These are phyloP conservation scores for Dictyostelium intermedium DNA, from an alignment of 78 protist genomes.

Conservation along the genomic window DNA sequence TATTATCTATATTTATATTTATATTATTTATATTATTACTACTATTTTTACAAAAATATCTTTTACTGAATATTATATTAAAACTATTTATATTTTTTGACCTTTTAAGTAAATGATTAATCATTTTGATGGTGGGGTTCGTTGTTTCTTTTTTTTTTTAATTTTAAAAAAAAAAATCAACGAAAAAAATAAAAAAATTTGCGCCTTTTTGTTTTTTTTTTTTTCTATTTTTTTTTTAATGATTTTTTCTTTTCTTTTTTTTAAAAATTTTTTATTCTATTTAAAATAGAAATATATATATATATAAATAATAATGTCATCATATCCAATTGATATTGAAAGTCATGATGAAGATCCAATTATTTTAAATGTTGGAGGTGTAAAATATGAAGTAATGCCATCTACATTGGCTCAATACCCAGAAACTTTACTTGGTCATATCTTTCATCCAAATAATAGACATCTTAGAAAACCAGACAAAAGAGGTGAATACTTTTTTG, in stretches of 20 bases:
- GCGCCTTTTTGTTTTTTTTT: background rate
- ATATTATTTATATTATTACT: background rate
- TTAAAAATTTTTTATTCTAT: background rate
- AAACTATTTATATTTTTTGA: background rate
- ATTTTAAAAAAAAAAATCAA: background rate
- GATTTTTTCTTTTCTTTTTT: background rate
- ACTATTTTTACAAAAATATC: background rate
- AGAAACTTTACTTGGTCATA: conserved; percentile 37
- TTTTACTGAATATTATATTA: background rate
- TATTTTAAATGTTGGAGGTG: conserved; percentile 74
- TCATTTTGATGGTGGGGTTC: background rate
- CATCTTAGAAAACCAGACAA: conserved; percentile 65
- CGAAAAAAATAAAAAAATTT: background rate
- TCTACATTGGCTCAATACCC: conserved; percentile 48
- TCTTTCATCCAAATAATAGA: conserved; percentile 49
- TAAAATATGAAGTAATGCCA: conserved; percentile 64
- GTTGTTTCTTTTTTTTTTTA: background rate
- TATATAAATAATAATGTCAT: background rate
- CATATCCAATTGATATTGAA: conserved; percentile 47
- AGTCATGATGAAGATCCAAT: conserved; percentile 33
- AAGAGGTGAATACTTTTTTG: conserved; percentile 78
- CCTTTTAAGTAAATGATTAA: background rate
- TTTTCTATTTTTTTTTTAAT: background rate
- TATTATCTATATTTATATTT: background rate
- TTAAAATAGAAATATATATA: background rate